Percentiles rank a stretch among this genome's conserved stretches.
phyloP scores from a whole-genome alignment of 2,329 filamentous ascomycete genomes.

The Tolypocladium cylindrosporum region DNA sequence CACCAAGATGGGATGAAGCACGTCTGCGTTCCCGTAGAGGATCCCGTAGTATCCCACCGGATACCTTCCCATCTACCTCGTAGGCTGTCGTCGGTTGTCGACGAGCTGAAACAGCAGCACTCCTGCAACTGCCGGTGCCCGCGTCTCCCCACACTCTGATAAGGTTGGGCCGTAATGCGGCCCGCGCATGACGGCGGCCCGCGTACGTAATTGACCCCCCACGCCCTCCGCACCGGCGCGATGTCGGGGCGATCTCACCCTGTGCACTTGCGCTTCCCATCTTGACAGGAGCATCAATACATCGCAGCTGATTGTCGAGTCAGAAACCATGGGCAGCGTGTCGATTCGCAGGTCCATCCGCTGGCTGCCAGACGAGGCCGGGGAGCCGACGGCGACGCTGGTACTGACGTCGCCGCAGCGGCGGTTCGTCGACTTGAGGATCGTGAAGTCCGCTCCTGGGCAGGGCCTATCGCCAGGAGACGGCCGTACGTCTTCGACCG shows the following conservation, averaged over 20 bases:
- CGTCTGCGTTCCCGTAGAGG: not conserved
- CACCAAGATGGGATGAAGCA: not conserved
- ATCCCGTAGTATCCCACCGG: not conserved
- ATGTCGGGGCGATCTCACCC: not conserved
- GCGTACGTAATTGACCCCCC: not conserved
- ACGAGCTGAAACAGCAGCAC: no score
- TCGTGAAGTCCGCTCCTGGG: constrained; percentile 25
- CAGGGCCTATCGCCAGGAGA: not conserved
- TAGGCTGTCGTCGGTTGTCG: no score
- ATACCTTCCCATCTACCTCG: not conserved
- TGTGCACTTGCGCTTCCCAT: not conserved
- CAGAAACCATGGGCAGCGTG: constrained; percentile 33
- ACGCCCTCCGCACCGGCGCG: not conserved
- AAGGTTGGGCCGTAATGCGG: not conserved
- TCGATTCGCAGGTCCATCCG: constrained; percentile 50
- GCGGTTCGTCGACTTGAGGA: constrained; percentile 53
- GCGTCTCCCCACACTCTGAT: not conserved
- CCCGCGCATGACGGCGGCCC: not conserved
- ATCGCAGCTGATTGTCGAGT: not conserved
- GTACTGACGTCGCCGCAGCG: constrained; percentile 50
- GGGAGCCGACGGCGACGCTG: constrained; percentile 53
- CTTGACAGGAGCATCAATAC: not conserved
- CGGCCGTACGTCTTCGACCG: not conserved
- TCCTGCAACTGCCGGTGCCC: not conserved
- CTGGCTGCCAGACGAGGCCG: constrained; percentile 40